These are phyloP conservation scores for Rusavskia elegans DNA, from an alignment of 495 filamentous ascomycete genomes.

Conservation along the genomic window DNA sequence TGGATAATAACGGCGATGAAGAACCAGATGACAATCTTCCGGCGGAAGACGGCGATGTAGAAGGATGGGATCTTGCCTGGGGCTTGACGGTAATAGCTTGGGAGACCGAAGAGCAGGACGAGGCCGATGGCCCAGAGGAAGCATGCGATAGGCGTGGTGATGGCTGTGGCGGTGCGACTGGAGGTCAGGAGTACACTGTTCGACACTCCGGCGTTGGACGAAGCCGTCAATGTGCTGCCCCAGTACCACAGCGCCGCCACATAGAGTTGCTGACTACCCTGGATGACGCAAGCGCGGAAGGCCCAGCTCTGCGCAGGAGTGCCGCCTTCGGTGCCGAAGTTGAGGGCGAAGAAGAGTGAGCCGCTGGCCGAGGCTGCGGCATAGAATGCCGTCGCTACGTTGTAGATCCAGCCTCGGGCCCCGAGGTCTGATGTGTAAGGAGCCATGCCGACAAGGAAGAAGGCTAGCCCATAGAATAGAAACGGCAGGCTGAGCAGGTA, in stretches of 20 bases:
- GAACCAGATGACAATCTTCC: constrained; percentile 40
- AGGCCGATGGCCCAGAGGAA: constrained; percentile 35
- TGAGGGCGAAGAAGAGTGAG: constrained; percentile 47
- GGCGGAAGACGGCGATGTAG: constrained; percentile 37
- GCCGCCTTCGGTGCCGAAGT: constrained; percentile 46
- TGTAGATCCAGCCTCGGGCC: constrained; percentile 33
- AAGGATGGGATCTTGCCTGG: constrained; percentile 51
- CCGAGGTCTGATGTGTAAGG: constrained; percentile 20
- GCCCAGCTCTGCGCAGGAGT: constrained; percentile 47
- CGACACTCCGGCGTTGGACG: constrained; percentile 11
- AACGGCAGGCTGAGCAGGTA: constrained; percentile 41
- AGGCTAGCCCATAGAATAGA: constrained; percentile 43
- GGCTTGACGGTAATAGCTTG: constrained; percentile 48
- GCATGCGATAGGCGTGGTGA: constrained; percentile 33
- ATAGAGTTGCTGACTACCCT: constrained; percentile 51
- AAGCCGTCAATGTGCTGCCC: constrained; percentile 31
- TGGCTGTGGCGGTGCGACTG: constrained; percentile 20
- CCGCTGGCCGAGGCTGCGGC: constrained; percentile 42
- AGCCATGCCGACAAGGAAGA: constrained; percentile 40
- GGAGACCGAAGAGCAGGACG: constrained; percentile 38
- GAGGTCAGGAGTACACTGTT: constrained; percentile 16
- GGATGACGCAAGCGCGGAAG: constrained; percentile 45
- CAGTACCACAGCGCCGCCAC: constrained; percentile 49
- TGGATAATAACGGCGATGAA: constrained; percentile 45
- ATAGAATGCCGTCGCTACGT: constrained; percentile 46